A percentile compares a stretch with the other conserved stretches of the same genome.
These are phyloP conservation scores for Crataegus laevigata DNA, from an alignment of 306 rosid species.

Conservation along the genomic window DNA sequence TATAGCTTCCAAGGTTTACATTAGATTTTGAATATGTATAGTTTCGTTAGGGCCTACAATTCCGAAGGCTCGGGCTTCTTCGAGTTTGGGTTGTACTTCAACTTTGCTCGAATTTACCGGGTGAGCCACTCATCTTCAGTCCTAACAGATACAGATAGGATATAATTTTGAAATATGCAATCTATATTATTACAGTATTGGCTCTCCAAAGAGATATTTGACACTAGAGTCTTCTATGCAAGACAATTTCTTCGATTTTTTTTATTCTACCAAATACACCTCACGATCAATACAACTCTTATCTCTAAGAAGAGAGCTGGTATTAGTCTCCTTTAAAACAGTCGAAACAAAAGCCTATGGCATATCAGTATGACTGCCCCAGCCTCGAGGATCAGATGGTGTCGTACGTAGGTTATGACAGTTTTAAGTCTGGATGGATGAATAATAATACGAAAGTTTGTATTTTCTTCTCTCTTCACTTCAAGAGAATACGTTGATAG, in stretches of 20 bases:
- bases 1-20: neutral
- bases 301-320: no score
- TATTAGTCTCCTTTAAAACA: no score
- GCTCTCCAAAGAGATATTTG: neutral
- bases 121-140: neutral
- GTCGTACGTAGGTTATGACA: no score
- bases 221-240: neutral
- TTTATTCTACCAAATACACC: no score
- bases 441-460: no score
- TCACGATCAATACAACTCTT: no score
- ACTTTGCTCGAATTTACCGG: neutral
- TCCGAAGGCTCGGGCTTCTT: neutral
- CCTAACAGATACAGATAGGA: neutral
- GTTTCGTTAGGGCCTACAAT: neutral
- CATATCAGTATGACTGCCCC: no score
- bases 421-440: no score
- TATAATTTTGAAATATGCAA: neutral
- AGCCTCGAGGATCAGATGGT: no score
- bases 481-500: neutral
- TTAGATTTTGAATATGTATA: neutral
- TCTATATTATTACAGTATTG: neutral
- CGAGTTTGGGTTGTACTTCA: neutral
- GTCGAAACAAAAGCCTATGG: no score
- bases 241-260: no score
- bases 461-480: no score